Evolutionary conservation across 768 basidiomycete species (phyloP).

Genomic region (Tylopilus plumbeoviolaceoides): DNA sequence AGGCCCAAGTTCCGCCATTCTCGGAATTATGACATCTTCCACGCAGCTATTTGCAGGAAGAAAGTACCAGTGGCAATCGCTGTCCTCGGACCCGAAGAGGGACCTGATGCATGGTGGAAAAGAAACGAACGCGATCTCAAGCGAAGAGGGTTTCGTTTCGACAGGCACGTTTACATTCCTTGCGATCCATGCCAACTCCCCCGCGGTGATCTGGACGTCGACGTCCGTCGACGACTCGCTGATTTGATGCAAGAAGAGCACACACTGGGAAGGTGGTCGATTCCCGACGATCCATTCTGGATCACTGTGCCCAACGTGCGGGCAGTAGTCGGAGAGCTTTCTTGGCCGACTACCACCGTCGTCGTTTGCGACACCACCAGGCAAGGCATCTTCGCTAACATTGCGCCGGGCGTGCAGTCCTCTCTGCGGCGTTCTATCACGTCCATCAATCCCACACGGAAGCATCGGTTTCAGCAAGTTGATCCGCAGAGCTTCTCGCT

Average conservation of each 20-base stretch:
- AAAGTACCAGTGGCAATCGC: slow-evolving; percentile 30
- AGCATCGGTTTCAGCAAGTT: slow-evolving; percentile 15
- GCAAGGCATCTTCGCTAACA: slow-evolving; percentile 1
- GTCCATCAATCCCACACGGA: background rate
- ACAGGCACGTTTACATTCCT: slow-evolving; percentile 24
- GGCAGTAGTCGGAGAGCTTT: slow-evolving; percentile 14
- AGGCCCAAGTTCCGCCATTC: slow-evolving; percentile 16
- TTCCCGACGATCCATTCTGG: slow-evolving; percentile 6
- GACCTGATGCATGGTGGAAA: slow-evolving; percentile 24
- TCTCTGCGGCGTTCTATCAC: background rate
- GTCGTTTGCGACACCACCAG: slow-evolving; percentile 16
- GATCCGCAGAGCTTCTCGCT: slow-evolving; percentile 6
- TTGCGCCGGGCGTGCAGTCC: slow-evolving; percentile 9
- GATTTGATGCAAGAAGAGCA: slow-evolving; percentile 11
- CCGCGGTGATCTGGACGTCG: background rate
- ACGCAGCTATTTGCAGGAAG: slow-evolving; percentile 26
- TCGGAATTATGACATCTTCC: slow-evolving; percentile 31
- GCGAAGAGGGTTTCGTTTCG: slow-evolving; percentile 22
- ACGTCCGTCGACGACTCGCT: background rate
- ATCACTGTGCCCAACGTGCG: slow-evolving; percentile 15
- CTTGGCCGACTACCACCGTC: slow-evolving; percentile 20
- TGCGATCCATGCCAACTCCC: slow-evolving; percentile 2
- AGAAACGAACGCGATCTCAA: slow-evolving; percentile 20
- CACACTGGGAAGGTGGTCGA: slow-evolving; percentile 13
- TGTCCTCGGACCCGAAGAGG: slow-evolving; percentile 31